Conservation (phyloP, 371 early-diverging fungal genomes). For the Thermomucor indicae-seudaticae region DNA sequence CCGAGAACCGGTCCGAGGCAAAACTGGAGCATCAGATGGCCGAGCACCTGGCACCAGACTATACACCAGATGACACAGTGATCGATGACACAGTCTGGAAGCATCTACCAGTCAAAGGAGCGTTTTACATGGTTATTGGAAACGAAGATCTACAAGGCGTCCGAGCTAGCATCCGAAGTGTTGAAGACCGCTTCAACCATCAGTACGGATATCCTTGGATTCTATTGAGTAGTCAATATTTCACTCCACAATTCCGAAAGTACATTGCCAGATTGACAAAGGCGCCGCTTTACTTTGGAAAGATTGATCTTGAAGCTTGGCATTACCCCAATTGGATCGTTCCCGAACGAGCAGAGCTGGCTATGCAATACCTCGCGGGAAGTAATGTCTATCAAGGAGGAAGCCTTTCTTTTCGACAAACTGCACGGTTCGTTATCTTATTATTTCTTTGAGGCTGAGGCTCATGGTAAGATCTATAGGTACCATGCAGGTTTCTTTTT, state of each 20-base stretch:
- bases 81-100: slow-evolving; percentile 18
- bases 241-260: slow-evolving; percentile 26
- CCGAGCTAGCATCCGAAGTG: slow-evolving; percentile 31
- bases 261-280: slow-evolving; percentile 20
- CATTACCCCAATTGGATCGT: slow-evolving; percentile 42
- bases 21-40: no score
- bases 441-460: neutral
- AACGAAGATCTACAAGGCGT: slow-evolving; percentile 29
- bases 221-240: slow-evolving; percentile 32
- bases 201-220: slow-evolving; percentile 45
- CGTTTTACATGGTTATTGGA: slow-evolving; percentile 32
- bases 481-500: slow-evolving; percentile 89
- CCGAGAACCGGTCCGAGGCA: no score
- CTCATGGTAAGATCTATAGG: slow-evolving; percentile 17
- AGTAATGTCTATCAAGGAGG: slow-evolving; percentile 13
- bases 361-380: slow-evolving; percentile 14
- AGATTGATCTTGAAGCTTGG: slow-evolving; percentile 38
- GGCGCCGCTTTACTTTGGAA: slow-evolving; percentile 35
- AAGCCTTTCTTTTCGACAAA: slow-evolving; percentile 16
- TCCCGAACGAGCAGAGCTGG: slow-evolving; percentile 12
- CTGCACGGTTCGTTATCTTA: neutral
- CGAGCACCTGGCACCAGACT: neutral
- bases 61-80: neutral
- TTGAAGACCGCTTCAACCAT: slow-evolving; percentile 49
- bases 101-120: slow-evolving; percentile 29